Conservation (phyloP, 805 yeast genomes). For the Ogataea corticis region DNA sequence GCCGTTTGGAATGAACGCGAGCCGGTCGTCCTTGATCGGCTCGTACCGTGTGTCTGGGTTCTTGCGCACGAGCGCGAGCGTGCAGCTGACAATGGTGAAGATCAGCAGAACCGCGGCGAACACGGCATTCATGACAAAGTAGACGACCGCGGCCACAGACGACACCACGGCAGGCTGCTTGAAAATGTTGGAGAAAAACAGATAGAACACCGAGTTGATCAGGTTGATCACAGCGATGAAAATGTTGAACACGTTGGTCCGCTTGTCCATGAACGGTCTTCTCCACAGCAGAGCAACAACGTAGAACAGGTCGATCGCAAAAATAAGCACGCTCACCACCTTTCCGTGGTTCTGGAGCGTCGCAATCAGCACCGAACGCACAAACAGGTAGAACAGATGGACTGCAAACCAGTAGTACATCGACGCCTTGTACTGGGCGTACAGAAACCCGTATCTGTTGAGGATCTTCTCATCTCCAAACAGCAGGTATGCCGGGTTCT, state of each 20-base stretch:
- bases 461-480: conserved; percentile 81
- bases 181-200: conserved; percentile 85
- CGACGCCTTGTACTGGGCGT: conserved; percentile 87
- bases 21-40: conserved; percentile 96
- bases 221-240: conserved; percentile 77
- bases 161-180: conserved; percentile 85
- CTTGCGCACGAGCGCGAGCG: conserved; percentile 77
- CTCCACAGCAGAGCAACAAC: conserved; percentile 63
- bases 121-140: conserved; percentile 85
- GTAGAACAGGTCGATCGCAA: conserved; percentile 73
- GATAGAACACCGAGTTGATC: conserved; percentile 80
- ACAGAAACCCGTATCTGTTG: conserved; percentile 88
- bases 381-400: conserved; percentile 61
- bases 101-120: conserved; percentile 80
- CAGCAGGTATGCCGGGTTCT: conserved; percentile 89
- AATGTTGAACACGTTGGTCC: conserved; percentile 93
- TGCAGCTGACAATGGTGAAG: conserved; percentile 85
- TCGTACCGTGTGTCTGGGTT: conserved; percentile 95
- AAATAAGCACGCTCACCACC: conserved; percentile 75
- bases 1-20: conserved; percentile 79
- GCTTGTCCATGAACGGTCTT: conserved; percentile 91
- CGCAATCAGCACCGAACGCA: conserved; percentile 83
- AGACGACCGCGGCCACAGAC: conserved; percentile 87
- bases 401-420: conserved; percentile 80
- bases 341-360: conserved; percentile 80